Percentiles rank a stretch among this genome's conserved stretches.
phyloP scores from a whole-genome alignment of 2,329 filamentous ascomycete genomes.

The Escovopsis weberi region DNA sequence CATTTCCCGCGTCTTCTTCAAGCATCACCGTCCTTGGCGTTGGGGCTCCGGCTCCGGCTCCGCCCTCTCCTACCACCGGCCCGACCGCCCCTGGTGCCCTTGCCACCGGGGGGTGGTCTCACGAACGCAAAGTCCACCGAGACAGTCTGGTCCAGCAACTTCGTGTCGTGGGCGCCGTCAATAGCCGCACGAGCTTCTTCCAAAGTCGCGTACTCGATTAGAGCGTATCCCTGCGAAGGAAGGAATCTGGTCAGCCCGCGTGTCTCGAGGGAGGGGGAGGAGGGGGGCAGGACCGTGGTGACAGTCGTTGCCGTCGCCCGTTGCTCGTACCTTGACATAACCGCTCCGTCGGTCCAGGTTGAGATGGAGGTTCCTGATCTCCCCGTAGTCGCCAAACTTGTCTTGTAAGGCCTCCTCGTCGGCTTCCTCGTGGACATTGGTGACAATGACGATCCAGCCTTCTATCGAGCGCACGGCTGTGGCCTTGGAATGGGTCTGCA shows the following conservation, averaged over 20 bases:
- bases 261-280: background rate
- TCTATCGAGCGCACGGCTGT: constrained; percentile 77
- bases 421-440: constrained; percentile 78
- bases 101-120: constrained; percentile 50
- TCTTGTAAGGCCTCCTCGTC: constrained; percentile 73
- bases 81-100: constrained; percentile 18
- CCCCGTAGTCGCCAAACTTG: constrained; percentile 68
- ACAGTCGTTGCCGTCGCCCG: background rate
- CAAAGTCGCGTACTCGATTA: constrained; percentile 72
- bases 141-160: constrained; percentile 69
- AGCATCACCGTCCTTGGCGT: constrained; percentile 20
- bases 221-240: constrained; percentile 53
- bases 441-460: constrained; percentile 78
- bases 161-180: constrained; percentile 60
- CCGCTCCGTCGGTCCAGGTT: constrained; percentile 72
- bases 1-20: constrained; percentile 5
- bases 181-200: constrained; percentile 71
- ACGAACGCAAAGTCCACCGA: constrained; percentile 78
- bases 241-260: background rate
- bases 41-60: constrained; percentile 36
- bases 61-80: constrained; percentile 28
- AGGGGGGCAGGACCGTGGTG: no score
- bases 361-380: constrained; percentile 76
- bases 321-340: constrained; percentile 58
- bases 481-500: constrained; percentile 59